Evolutionary conservation across 768 basidiomycete genomes (phyloP), one percentile per base, ranked within the genome.

Genomic region (Coprinopsis strossmayeri): DNA sequence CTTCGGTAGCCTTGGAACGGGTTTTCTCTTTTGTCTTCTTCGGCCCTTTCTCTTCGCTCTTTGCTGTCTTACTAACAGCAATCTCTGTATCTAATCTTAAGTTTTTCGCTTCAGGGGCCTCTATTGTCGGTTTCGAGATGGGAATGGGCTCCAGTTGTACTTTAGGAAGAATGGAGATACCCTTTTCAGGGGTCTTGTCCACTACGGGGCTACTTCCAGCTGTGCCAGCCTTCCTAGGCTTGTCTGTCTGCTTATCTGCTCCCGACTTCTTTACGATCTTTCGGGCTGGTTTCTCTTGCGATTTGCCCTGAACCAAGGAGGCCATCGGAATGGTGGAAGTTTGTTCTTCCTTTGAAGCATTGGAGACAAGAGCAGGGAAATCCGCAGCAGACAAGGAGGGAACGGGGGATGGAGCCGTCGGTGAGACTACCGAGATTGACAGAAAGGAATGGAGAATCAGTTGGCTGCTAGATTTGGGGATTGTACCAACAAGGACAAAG

Each of bases 291-390:
- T 79, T 86, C 53, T 73, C 78, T 53, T 72, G 73, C 13, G 69
- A 67, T 50, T 80, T 74, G 51, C 60, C 57, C 49, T 63, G 60
- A 45, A 50, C 24, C 25, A 50, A 30, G 4, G 49, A 50, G 23
- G 49, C 49, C n/a, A 34, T 45, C 9, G 49, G 13, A 11, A 39
- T 23, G 7, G 37, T 21, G n/a, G 49, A 37, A 1, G 44, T 45
- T 34, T 27, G 32, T 9, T 43, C 44, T 30, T 50, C 49, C 42
- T 50, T 63, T 57, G 67, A 53, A 60, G 70, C 53, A 51, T 58
- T 64, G 51, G 62, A 52, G 53, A 74, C 66, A 51, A 91, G 70
- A 30, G 87, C 85, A 46, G 87, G 89, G 62, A 91, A 91, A 64
- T 91, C 89, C 60, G 77, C 68, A 34, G 79, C 68, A 53, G 87